A percentile compares a stretch with the other conserved stretches of the same genome.
These are phyloP conservation scores for Salix arbutifolia DNA, from an alignment of 345 rosid species.

Conservation along the genomic window DNA sequence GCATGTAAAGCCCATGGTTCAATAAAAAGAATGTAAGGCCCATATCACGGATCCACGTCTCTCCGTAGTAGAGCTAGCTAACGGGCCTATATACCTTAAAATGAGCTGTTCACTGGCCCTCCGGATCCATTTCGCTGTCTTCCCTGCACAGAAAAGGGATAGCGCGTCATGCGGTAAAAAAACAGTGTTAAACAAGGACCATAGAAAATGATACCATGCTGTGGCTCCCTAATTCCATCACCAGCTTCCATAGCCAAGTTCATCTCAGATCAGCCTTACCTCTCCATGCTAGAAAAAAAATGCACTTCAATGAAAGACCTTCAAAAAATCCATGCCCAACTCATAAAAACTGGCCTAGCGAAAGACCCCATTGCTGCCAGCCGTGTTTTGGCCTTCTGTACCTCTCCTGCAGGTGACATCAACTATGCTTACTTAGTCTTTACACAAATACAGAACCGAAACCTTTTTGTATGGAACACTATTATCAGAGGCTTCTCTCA, in stretches of 20 bases:
- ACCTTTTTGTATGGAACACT: conserved; percentile 64
- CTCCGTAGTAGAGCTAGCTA: too few species aligned
- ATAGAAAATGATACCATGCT: conserved; percentile 23
- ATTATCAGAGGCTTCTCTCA: conserved; percentile 65
- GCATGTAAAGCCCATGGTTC: too few species aligned
- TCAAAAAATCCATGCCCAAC: conserved; percentile 53
- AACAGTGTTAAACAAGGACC: neutral
- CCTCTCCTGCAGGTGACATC: conserved; percentile 54
- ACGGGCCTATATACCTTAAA: too few species aligned
- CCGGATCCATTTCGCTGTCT: neutral
- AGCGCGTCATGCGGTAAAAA: neutral
- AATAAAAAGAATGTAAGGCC: too few species aligned
- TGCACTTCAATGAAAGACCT: conserved; percentile 61
- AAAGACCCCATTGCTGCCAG: conserved; percentile 48
- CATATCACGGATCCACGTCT: too few species aligned
- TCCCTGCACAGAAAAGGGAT: neutral
- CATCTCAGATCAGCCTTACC: conserved; percentile 35
- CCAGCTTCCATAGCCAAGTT: conserved; percentile 30
- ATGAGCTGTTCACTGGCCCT: too few species aligned
- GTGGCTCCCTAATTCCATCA: conserved; percentile 21
- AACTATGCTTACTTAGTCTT: conserved; percentile 59
- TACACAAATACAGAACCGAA: conserved; percentile 40
- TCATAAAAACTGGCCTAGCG: conserved; percentile 65
- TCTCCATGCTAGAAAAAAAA: conserved; percentile 46
- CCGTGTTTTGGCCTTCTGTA: conserved; percentile 62